phyloP scores from a whole-genome alignment of 768 basidiomycete species.

The Panus rudis region DNA sequence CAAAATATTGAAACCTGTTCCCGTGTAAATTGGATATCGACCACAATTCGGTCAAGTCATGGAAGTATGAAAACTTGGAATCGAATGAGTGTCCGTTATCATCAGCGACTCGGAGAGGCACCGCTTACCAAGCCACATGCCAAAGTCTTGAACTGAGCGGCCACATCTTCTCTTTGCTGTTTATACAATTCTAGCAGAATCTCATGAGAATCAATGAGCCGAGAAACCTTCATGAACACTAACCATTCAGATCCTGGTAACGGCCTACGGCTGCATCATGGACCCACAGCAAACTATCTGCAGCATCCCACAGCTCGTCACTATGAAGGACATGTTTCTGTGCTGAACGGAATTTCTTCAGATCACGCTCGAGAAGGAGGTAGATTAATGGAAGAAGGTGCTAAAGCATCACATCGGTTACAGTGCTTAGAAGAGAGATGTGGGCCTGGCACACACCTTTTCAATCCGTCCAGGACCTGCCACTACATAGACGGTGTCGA shows the following conservation, averaged over 20 bases:
- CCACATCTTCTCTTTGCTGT: slow-evolving; percentile 18
- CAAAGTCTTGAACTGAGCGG: slow-evolving; percentile 18
- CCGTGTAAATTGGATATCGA: no score
- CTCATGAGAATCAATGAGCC: not conserved
- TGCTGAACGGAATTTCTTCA: slow-evolving; percentile 25
- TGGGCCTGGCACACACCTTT: slow-evolving; percentile 13
- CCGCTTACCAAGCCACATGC: slow-evolving; percentile 21
- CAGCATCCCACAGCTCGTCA: slow-evolving; percentile 13
- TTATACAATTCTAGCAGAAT: slow-evolving; percentile 14
- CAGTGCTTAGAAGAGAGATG: not conserved
- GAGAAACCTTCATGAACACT: not conserved
- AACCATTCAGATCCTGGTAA: slow-evolving; percentile 10
- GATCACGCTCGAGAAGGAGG: slow-evolving; percentile 27
- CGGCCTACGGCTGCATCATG: slow-evolving; percentile 11
- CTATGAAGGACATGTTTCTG: slow-evolving; percentile 20
- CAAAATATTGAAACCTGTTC: no score
- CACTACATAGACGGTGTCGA: slow-evolving; percentile 22
- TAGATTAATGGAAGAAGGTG: slow-evolving; percentile 30
- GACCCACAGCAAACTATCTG: slow-evolving; percentile 14
- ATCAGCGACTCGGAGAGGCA: no score
- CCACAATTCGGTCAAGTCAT: no score
- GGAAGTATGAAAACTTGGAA: no score
- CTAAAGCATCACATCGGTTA: slow-evolving; percentile 12
- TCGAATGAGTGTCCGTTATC: no score
- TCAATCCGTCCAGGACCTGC: slow-evolving; percentile 22